Percentiles rank a stretch among this genome's conserved stretches.
Evolutionary conservation across 345 rosid genomes (phyloP).

Genomic region (Citrus hindsii): DNA sequence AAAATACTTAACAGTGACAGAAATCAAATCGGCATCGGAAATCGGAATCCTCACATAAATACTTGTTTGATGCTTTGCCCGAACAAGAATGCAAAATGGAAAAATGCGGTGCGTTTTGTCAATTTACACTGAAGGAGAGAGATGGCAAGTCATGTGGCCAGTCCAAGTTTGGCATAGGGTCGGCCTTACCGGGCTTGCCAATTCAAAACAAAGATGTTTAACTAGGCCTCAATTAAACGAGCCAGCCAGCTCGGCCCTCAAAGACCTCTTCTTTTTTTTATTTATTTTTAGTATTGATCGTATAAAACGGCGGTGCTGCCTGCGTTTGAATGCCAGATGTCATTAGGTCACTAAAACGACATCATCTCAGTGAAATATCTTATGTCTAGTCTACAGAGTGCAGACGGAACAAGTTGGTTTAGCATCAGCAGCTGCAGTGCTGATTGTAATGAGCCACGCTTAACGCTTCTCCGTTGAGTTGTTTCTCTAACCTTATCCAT

Average conservation of each 20-base stretch:
- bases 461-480: background rate
- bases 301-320: background rate
- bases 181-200: background rate
- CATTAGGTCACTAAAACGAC: background rate
- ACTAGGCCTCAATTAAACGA: background rate
- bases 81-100: background rate
- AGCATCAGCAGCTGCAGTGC: too few species aligned
- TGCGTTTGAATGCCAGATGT: background rate
- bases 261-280: too few species aligned
- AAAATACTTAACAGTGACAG: background rate
- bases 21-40: background rate
- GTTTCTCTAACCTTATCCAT: conserved; percentile 2
- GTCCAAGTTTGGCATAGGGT: background rate
- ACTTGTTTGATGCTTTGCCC: background rate
- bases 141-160: background rate
- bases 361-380: background rate
- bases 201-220: background rate
- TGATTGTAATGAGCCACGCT: too few species aligned
- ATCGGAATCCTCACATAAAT: background rate
- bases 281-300: too few species aligned
- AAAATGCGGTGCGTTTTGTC: background rate
- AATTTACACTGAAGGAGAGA: background rate
- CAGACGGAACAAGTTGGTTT: too few species aligned
- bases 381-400: too few species aligned
- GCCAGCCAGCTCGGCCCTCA: background rate